Conservation (phyloP, 768 basidiomycete genomes). For the Leccinum incarnatum region DNA sequence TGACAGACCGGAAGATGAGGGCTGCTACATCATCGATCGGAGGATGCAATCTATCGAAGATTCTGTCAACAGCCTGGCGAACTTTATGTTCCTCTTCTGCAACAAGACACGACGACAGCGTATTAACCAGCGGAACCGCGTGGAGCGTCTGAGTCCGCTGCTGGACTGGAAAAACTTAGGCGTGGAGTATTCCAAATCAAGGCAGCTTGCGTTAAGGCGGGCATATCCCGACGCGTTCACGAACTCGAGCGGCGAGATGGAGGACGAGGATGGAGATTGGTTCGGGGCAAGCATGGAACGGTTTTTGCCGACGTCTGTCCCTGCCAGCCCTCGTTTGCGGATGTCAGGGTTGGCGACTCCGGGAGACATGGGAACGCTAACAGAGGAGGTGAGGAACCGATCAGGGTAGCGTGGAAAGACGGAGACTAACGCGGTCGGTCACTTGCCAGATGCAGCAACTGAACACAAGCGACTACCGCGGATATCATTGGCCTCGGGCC, state of each 20-base stretch:
- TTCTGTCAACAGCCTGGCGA: slow-evolving; percentile 80
- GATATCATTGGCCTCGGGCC: slow-evolving; percentile 52
- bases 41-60: slow-evolving; percentile 88
- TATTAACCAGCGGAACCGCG: slow-evolving; percentile 98
- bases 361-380: slow-evolving; percentile 88
- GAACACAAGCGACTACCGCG: slow-evolving; percentile 80
- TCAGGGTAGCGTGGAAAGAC: background rate
- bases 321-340: slow-evolving; percentile 82
- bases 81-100: slow-evolving; percentile 71
- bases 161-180: slow-evolving; percentile 99
- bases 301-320: slow-evolving; percentile 70
- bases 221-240: slow-evolving; percentile 96
- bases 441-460: slow-evolving; percentile 75
- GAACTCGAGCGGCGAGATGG: slow-evolving; percentile 50
- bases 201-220: slow-evolving; percentile 85
- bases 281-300: slow-evolving; percentile 58
- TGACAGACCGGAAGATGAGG: slow-evolving; percentile 91
- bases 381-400: slow-evolving; percentile 61
- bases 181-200: slow-evolving; percentile 93
- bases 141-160: slow-evolving; percentile 88
- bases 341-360: slow-evolving; percentile 81
- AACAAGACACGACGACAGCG: slow-evolving; percentile 90
- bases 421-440: background rate
- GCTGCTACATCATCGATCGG: slow-evolving; percentile 95
- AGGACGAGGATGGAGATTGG: slow-evolving; percentile 41